These are phyloP conservation scores for Trichoderma sp. DNA, from an alignment of 2,329 filamentous ascomycete species.

Conservation along the genomic window DNA sequence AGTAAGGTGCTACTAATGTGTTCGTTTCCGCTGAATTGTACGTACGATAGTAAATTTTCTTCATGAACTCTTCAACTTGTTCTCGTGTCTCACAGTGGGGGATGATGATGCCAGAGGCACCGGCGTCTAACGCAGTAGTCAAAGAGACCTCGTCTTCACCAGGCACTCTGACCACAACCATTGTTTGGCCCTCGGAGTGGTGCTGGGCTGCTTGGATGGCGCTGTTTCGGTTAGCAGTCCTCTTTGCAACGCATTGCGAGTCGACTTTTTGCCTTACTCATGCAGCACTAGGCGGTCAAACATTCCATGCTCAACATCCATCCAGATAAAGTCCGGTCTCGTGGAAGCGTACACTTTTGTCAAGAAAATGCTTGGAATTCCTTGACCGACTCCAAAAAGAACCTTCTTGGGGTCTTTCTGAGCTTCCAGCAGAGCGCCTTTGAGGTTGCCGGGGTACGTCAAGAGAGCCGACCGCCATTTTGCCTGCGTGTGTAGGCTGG, in stretches of 20 bases:
- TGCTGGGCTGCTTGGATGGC: slow-evolving; percentile 18
- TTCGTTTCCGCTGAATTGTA: no score
- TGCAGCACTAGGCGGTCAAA: slow-evolving; percentile 19
- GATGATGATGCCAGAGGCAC: slow-evolving; percentile 21
- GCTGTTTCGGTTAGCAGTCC: not conserved
- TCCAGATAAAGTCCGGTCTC: slow-evolving; percentile 18
- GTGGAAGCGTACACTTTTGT: slow-evolving; percentile 18
- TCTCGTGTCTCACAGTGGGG: slow-evolving; percentile 15
- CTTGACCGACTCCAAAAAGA: slow-evolving; percentile 14
- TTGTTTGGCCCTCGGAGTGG: slow-evolving; percentile 17
- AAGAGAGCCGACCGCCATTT: slow-evolving; percentile 14
- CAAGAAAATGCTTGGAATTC: slow-evolving; percentile 14
- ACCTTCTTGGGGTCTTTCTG: slow-evolving; percentile 16
- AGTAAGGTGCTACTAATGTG: not conserved
- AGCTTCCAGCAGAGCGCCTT: slow-evolving; percentile 14
- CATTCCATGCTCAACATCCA: slow-evolving; percentile 27
- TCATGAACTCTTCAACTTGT: slow-evolving; percentile 17
- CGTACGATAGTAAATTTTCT: slow-evolving; percentile 15
- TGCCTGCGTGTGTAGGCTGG: slow-evolving; percentile 6
- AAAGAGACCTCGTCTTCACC: slow-evolving; percentile 14
- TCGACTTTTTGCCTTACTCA: not conserved
- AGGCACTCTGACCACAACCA: slow-evolving; percentile 12
- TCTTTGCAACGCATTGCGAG: no score
- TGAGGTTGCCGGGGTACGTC: slow-evolving; percentile 18
- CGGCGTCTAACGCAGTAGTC: slow-evolving; percentile 19